Conservation (phyloP, 148 eudicot genomes). For the Rhododendron vialii region DNA sequence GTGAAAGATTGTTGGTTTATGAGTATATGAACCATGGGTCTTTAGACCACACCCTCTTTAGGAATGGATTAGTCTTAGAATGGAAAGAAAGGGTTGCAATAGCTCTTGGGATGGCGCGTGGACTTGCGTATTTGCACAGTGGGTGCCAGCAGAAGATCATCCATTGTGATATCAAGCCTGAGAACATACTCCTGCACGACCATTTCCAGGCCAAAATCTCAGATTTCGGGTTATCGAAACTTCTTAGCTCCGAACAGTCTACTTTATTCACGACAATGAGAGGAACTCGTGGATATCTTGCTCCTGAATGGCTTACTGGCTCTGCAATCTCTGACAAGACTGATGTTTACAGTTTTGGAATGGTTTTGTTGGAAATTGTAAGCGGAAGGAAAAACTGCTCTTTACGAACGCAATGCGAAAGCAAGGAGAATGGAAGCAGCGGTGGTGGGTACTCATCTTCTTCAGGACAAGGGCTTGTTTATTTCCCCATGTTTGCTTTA, state of each 20-base stretch:
- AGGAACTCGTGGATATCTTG: conserved; percentile 92
- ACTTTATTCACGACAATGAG: conserved; percentile 84
- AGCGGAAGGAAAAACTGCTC: conserved; percentile 55
- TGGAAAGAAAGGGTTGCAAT: conserved; percentile 82
- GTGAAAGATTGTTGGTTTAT: conserved; percentile 62
- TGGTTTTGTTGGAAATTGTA: conserved; percentile 52
- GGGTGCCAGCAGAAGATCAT: conserved; percentile 77
- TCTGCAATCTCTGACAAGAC: conserved; percentile 77
- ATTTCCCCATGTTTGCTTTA: conserved; percentile 66
- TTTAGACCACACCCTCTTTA: conserved; percentile 64
- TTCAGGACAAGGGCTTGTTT: conserved; percentile 31
- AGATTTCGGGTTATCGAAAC: conserved; percentile 84
- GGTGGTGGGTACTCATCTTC: conserved; percentile 37
- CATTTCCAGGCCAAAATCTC: conserved; percentile 61
- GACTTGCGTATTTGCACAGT: conserved; percentile 73
- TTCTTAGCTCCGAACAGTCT: conserved; percentile 67
- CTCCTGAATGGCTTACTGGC: conserved; percentile 95
- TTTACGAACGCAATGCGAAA: conserved; percentile 31
- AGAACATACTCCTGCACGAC: conserved; percentile 71
- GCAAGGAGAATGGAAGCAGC: conserved; percentile 34
- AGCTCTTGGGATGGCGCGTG: conserved; percentile 79
- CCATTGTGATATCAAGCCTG: conserved; percentile 90
- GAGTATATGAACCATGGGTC: conserved; percentile 91
- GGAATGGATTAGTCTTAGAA: conserved; percentile 64
- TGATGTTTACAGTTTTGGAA: conserved; percentile 89